Evolutionary conservation across 2,329 filamentous ascomycete genomes (phyloP).

Genomic region (Pseudonectria foliicola): DNA sequence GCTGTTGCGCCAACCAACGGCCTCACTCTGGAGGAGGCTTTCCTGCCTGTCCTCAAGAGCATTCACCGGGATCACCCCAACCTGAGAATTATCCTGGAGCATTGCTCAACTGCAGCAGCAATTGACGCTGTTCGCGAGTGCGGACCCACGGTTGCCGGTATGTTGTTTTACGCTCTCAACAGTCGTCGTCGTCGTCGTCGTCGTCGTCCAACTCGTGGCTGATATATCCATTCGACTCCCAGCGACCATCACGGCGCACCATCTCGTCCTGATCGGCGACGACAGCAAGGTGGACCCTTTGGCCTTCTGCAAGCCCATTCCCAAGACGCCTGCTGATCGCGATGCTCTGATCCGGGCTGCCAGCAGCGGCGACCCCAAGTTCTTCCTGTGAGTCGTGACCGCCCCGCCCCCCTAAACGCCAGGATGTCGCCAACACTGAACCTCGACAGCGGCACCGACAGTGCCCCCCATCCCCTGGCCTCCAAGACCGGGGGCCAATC

Average conservation of each 20-base stretch:
- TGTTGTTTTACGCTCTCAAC: conserved; percentile 2
- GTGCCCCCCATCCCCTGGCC: conserved; percentile 55
- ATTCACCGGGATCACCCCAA: conserved; percentile 71
- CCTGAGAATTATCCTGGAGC: conserved; percentile 66
- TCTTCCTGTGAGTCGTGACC: conserved; percentile 57
- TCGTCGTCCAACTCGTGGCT: too few relatives aligned
- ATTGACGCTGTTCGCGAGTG: conserved; percentile 70
- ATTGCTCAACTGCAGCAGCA: conserved; percentile 80
- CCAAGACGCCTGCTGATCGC: conserved; percentile 65
- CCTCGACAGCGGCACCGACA: conserved; percentile 46
- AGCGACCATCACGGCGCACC: conserved; percentile 80
- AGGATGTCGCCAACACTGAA: conserved; percentile 1
- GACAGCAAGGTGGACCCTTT: conserved; percentile 53
- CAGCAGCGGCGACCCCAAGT: conserved; percentile 53
- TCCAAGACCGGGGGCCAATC: conserved; percentile 48
- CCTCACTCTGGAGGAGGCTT: conserved; percentile 44
- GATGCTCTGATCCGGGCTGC: conserved; percentile 63
- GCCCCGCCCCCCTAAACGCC: background rate
- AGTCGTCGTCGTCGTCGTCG: too few relatives aligned
- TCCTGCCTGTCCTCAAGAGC: conserved; percentile 70
- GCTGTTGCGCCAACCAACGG: conserved; percentile 37
- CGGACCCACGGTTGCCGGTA: conserved; percentile 64
- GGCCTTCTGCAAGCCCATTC: conserved; percentile 70
- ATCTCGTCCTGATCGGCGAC: conserved; percentile 73
- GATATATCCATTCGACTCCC: too few relatives aligned